A percentile compares a stretch with the other conserved stretches of the same genome.
phyloP scores from a whole-genome alignment of 2,329 filamentous ascomycete genomes.

The Sclerotinia trifoliorum region DNA sequence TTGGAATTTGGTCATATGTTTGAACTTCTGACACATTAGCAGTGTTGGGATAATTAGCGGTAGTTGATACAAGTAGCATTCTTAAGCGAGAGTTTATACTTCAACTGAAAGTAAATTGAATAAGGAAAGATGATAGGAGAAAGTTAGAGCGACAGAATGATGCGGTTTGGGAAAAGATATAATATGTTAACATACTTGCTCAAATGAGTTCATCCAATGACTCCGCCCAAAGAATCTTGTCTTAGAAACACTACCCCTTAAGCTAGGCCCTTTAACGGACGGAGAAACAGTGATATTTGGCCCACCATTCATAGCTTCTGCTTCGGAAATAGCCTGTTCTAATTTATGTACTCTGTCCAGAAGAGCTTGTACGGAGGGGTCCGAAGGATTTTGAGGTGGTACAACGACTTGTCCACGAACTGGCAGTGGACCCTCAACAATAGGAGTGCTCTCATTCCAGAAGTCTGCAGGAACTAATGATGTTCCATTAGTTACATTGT shows the following conservation, averaged over 20 bases:
- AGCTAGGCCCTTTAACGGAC: slow-evolving; percentile 8
- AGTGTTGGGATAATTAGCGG: not conserved
- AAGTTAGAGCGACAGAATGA: not conserved
- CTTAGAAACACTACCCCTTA: slow-evolving; percentile 27
- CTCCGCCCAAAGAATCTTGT: slow-evolving; percentile 29
- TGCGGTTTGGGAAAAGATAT: not conserved
- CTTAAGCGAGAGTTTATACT: not conserved
- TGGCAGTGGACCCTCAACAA: not conserved
- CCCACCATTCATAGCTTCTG: not conserved
- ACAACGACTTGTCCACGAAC: not conserved
- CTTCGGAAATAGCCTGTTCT: slow-evolving; percentile 8
- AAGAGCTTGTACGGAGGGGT: slow-evolving; percentile 12
- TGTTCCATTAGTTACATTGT: not conserved
- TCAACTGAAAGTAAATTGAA: not conserved
- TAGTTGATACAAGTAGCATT: not conserved
- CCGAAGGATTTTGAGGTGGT: not conserved
- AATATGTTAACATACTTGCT: slow-evolving; percentile 23
- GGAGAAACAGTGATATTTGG: not conserved
- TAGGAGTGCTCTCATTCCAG: not conserved
- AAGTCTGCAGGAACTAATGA: not conserved
- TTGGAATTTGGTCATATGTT: slow-evolving; percentile 19
- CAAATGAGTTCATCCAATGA: slow-evolving; percentile 29
- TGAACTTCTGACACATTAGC: slow-evolving; percentile 19
- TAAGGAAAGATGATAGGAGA: not conserved
- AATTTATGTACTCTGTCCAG: slow-evolving; percentile 19